Percentiles rank a stretch among this genome's conserved stretches.
These are phyloP conservation scores for Suillus americanus DNA, from an alignment of 768 basidiomycete species.

Conservation along the genomic window DNA sequence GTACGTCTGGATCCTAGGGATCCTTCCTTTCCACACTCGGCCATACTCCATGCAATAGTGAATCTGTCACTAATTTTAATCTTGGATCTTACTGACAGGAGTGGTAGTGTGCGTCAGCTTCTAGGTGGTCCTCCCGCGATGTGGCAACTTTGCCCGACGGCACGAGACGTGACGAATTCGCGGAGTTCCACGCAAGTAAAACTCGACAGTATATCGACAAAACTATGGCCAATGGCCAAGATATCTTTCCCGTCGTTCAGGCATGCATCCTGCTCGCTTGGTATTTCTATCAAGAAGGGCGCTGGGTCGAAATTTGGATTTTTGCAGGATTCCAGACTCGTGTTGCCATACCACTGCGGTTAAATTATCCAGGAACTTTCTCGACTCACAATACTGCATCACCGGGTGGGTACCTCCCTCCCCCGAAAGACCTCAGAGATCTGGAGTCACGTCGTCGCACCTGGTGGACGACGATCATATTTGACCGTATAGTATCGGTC, in stretches of 20 bases:
- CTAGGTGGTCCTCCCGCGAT: constrained; percentile 77
- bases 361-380: constrained; percentile 87
- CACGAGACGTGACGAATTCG: constrained; percentile 78
- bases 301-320: constrained; percentile 91
- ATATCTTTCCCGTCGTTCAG: constrained; percentile 85
- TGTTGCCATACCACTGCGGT: constrained; percentile 75
- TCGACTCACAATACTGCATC: constrained; percentile 63
- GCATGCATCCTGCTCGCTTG: constrained; percentile 84
- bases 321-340: constrained; percentile 85
- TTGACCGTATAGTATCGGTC: constrained; percentile 78
- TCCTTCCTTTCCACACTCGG: constrained; percentile 83
- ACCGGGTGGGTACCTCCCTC: constrained; percentile 78
- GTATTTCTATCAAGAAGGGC: constrained; percentile 90
- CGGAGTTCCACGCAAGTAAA: constrained; percentile 84
- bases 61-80: constrained; percentile 20
- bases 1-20: constrained; percentile 80
- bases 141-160: constrained; percentile 70
- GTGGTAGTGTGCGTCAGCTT: constrained; percentile 74
- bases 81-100: constrained; percentile 12
- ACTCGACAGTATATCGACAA: constrained; percentile 86
- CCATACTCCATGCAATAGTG: constrained; percentile 90
- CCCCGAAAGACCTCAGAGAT: constrained; percentile 74
- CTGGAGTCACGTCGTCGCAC: constrained; percentile 77
- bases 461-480: constrained; percentile 91
- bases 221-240: constrained; percentile 87